These are phyloP conservation scores for Candida ipomoeae DNA, from an alignment of 805 yeast genomes.

Conservation along the genomic window DNA sequence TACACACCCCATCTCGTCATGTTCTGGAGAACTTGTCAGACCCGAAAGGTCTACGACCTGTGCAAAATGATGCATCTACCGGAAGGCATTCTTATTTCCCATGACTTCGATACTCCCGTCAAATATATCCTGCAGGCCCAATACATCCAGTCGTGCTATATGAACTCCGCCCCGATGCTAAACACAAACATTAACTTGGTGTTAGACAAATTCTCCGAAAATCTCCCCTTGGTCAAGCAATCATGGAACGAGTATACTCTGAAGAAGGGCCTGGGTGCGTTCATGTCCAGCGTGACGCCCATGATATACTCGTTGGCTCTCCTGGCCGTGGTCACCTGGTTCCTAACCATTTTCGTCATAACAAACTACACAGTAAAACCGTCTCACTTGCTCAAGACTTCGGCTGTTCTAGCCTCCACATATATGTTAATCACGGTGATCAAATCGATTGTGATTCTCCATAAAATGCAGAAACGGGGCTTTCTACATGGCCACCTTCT, in stretches of 20 bases:
- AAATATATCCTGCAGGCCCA: constrained; percentile 21
- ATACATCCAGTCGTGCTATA: constrained; percentile 32
- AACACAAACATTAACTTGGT: constrained; percentile 35
- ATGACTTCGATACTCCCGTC: constrained; percentile 19
- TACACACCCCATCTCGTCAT: constrained; percentile 11
- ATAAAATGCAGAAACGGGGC: constrained; percentile 44
- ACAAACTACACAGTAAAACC: constrained; percentile 65
- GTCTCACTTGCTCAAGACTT: constrained; percentile 45
- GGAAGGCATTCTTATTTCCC: constrained; percentile 34
- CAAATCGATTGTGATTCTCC: constrained; percentile 43
- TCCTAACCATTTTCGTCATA: constrained; percentile 58
- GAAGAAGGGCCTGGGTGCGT: constrained; percentile 35
- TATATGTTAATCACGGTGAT: constrained; percentile 51
- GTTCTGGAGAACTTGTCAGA: constrained; percentile 33
- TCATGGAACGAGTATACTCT: constrained; percentile 49
- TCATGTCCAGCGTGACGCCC: constrained; percentile 56
- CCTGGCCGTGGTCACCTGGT: constrained; percentile 61
- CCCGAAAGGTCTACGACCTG: constrained; percentile 23
- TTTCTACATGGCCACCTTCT: constrained; percentile 42
- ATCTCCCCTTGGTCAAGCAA: constrained; percentile 40
- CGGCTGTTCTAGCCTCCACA: constrained; percentile 50
- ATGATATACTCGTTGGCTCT: constrained; percentile 58
- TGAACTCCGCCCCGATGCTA: constrained; percentile 32
- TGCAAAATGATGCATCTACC: constrained; percentile 29
- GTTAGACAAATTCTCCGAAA: constrained; percentile 21